phyloP scores from a whole-genome alignment of 2,329 filamentous ascomycete genomes.

The Atkinsonella texensis region DNA sequence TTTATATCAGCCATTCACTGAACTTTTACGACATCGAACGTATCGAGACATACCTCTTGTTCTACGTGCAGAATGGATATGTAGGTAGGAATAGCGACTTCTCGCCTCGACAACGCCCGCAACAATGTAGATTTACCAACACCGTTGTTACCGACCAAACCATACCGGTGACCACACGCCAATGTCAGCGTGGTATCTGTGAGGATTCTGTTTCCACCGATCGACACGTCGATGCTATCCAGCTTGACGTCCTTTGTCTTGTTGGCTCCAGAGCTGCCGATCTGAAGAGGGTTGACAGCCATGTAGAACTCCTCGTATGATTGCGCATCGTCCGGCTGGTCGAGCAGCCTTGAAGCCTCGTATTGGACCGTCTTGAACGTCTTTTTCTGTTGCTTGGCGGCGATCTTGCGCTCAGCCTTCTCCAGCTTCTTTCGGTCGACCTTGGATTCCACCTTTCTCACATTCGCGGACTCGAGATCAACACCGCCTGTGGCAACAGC shows the following conservation, averaged over 20 bases:
- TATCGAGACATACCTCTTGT: slow-evolving; percentile 62
- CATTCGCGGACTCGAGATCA: slow-evolving; percentile 87
- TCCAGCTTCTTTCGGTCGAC: slow-evolving; percentile 98
- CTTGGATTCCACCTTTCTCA: slow-evolving; percentile 89
- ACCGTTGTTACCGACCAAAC: slow-evolving; percentile 98
- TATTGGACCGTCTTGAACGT: slow-evolving; percentile 97
- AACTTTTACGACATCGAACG: no score
- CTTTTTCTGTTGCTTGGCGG: slow-evolving; percentile 97
- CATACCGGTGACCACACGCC: slow-evolving; percentile 86
- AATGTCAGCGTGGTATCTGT: slow-evolving; percentile 84
- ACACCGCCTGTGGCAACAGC: slow-evolving; percentile 75
- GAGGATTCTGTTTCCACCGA: slow-evolving; percentile 78
- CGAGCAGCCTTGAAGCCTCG: slow-evolving; percentile 81
- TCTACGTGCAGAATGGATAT: slow-evolving; percentile 99
- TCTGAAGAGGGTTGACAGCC: slow-evolving; percentile 91
- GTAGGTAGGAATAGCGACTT: slow-evolving; percentile 87
- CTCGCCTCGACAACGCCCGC: slow-evolving; percentile 80
- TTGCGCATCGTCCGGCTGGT: slow-evolving; percentile 69
- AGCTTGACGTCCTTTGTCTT: slow-evolving; percentile 99
- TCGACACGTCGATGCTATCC: slow-evolving; percentile 89
- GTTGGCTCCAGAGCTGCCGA: slow-evolving; percentile 56
- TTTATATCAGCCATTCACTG: no score
- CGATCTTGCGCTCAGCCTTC: slow-evolving; percentile 95
- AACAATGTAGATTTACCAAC: slow-evolving; percentile 95
- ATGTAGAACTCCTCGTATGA: slow-evolving; percentile 99